These are phyloP conservation scores for Hagleromyces aurorensis DNA, from an alignment of 805 yeast genomes.

Conservation along the genomic window DNA sequence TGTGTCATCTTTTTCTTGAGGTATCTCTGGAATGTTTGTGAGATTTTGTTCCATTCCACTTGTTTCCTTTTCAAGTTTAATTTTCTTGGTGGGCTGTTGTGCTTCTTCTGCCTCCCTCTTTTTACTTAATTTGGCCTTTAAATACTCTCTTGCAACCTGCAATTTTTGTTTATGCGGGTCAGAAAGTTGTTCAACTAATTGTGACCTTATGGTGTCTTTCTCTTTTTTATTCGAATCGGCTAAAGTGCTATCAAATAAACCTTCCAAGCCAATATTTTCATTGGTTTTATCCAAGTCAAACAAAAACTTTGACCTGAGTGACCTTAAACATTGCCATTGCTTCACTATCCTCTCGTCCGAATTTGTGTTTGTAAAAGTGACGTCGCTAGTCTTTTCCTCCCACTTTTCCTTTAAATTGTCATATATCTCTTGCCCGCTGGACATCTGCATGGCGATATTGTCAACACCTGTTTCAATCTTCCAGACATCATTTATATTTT, in stretches of 20 bases:
- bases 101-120: constrained; percentile 12
- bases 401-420: constrained; percentile 11
- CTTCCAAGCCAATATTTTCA: constrained; percentile 32
- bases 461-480: constrained; percentile 35
- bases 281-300: constrained; percentile 33
- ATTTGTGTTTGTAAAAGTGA: constrained; percentile 2
- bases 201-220: constrained; percentile 5
- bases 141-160: constrained; percentile 18
- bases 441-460: constrained; percentile 17
- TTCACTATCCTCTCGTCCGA: constrained; percentile 18
- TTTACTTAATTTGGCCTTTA: constrained; percentile 7
- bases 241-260: constrained; percentile 30
- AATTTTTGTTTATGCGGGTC: constrained; percentile 16
- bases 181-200: constrained; percentile 9
- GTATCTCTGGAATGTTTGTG: no score
- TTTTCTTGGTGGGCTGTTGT: constrained; percentile 6
- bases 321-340: constrained; percentile 39
- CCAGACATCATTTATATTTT: constrained; percentile 31
- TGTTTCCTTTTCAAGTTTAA: constrained; percentile 8
- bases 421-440: constrained; percentile 20
- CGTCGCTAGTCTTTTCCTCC: constrained; percentile 6
- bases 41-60: neutral
- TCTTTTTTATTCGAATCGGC: constrained; percentile 12
- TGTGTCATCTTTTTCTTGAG: no score
- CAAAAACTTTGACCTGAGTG: constrained; percentile 33